Conservation (phyloP, 495 filamentous ascomycete genomes). For the Penicillium ochrochloron region DNA sequence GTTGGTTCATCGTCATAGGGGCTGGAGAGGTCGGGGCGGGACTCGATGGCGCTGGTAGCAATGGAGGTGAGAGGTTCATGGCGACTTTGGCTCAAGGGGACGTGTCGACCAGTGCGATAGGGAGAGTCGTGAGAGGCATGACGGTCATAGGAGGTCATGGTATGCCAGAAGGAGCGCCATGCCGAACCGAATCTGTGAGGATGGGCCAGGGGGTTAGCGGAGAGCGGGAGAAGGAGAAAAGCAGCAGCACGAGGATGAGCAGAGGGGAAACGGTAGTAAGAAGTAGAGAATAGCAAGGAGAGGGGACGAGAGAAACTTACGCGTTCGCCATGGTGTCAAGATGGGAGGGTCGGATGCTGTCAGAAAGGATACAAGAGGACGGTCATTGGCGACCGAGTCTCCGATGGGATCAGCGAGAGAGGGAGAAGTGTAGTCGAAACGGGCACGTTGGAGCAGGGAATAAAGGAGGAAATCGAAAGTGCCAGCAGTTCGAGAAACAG, state of each 20-base stretch:
- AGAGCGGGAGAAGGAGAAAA: neutral
- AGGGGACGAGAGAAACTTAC: conserved; percentile 18
- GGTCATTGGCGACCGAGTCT: conserved; percentile 22
- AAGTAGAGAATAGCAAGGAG: neutral
- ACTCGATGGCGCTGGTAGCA: conserved; percentile 76
- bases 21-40: conserved; percentile 71
- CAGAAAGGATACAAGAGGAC: conserved; percentile 10
- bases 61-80: conserved; percentile 77
- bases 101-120: conserved; percentile 79
- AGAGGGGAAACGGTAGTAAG: neutral
- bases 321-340: conserved; percentile 35
- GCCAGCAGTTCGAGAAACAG: neutral
- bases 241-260: neutral
- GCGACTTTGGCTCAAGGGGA: conserved; percentile 73
- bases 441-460: neutral
- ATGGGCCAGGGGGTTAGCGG: conserved; percentile 16
- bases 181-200: conserved; percentile 58
- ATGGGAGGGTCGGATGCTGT: conserved; percentile 7
- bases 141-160: conserved; percentile 81
- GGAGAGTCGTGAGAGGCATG: conserved; percentile 87
- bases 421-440: conserved; percentile 7
- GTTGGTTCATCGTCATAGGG: conserved; percentile 73
- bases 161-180: conserved; percentile 91
- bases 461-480: neutral
- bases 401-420: conserved; percentile 11